These are phyloP conservation scores for Tardiomyces depauwii DNA, from an alignment of 1,139 yeast genomes.

Conservation along the genomic window DNA sequence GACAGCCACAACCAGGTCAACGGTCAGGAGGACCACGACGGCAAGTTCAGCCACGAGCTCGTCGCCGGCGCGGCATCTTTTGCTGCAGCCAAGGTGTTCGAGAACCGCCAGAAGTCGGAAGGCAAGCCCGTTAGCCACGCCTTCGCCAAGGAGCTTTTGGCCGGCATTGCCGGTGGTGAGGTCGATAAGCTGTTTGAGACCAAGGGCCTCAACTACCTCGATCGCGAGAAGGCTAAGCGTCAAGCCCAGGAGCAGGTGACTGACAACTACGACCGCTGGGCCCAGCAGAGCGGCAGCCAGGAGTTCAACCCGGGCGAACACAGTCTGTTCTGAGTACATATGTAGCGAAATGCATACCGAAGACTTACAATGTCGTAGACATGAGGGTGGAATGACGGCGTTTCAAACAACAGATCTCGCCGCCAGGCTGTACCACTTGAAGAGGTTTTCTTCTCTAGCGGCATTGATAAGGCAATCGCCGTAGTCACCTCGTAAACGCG, in stretches of 20 bases:
- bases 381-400: too few relatives aligned
- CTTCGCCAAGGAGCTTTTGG: slow-evolving; percentile 22
- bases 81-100: slow-evolving; percentile 18
- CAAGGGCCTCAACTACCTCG: slow-evolving; percentile 23
- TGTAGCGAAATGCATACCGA: too few relatives aligned
- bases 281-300: slow-evolving; percentile 18
- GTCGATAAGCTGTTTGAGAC: slow-evolving; percentile 26
- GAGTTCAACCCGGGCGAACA: slow-evolving; percentile 1
- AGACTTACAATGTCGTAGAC: too few relatives aligned
- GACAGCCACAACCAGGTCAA: slow-evolving; percentile 15
- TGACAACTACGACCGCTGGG: slow-evolving; percentile 15
- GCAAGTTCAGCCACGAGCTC: slow-evolving; percentile 22
- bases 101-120: slow-evolving; percentile 21
- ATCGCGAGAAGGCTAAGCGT: slow-evolving; percentile 30
- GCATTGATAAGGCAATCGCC: too few relatives aligned
- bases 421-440: too few relatives aligned
- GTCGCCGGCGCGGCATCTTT: slow-evolving; percentile 26
- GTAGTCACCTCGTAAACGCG: too few relatives aligned
- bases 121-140: slow-evolving; percentile 22
- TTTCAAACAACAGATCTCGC: too few relatives aligned
- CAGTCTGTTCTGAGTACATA: neutral
- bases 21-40: slow-evolving; percentile 16
- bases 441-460: too few relatives aligned
- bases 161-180: slow-evolving; percentile 25
- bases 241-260: slow-evolving; percentile 17